Evolutionary conservation across 257 asterid genomes (phyloP).

Genomic region (Solanum appendiculatum): DNA sequence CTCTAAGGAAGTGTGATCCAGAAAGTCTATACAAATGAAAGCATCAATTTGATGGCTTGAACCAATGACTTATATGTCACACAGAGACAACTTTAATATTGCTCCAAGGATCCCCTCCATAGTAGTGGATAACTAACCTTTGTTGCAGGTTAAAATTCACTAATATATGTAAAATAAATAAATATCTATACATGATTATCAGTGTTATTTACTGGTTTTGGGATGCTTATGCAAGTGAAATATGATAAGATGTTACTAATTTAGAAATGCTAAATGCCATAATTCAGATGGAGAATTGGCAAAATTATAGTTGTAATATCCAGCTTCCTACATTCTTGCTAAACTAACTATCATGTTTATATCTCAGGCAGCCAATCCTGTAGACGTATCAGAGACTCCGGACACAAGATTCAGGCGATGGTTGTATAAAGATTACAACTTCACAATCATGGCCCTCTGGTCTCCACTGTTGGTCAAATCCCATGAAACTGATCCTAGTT

Average conservation of each 20-base stretch:
- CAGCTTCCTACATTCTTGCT: neutral
- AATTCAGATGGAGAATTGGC: neutral
- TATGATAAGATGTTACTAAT: neutral
- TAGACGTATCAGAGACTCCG: neutral
- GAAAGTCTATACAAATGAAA: too few species aligned
- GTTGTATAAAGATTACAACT: conserved; percentile 5
- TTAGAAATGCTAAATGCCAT: neutral
- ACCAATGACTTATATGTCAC: too few species aligned
- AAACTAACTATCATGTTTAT: neutral
- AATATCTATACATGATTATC: too few species aligned
- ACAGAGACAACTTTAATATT: too few species aligned
- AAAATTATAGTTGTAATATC: neutral
- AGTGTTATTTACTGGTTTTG: neutral
- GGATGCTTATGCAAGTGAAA: neutral
- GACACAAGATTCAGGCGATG: conserved; percentile 11
- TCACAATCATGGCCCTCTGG: conserved; percentile 9
- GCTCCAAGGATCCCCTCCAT: too few species aligned
- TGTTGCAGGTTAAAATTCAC: too few species aligned
- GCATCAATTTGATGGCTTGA: too few species aligned
- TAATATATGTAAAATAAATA: too few species aligned
- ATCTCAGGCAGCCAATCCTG: neutral
- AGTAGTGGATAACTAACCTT: too few species aligned
- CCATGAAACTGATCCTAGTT: neutral
- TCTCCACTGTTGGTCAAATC: conserved; percentile 7
- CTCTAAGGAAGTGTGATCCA: neutral